These are phyloP conservation scores for Penicillium sp. DNA, from an alignment of 2,329 filamentous ascomycete species.

Conservation along the genomic window DNA sequence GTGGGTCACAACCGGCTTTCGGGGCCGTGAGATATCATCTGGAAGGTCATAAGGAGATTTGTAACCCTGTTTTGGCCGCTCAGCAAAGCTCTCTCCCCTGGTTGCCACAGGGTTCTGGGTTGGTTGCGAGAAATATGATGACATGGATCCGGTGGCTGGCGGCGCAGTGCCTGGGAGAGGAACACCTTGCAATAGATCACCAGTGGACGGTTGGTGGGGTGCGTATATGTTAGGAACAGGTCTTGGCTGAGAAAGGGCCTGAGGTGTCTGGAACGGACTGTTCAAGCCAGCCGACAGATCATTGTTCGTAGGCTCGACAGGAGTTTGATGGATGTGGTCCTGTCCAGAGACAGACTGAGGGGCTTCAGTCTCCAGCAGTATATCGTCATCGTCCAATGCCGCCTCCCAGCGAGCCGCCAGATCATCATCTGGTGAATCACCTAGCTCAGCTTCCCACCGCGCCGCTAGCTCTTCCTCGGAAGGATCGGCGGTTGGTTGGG, in stretches of 20 bases:
- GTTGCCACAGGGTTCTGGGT: conserved; percentile 32
- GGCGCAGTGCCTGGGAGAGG: conserved; percentile 23
- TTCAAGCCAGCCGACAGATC: conserved; percentile 16
- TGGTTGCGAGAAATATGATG: conserved; percentile 30
- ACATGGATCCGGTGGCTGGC: conserved; percentile 11
- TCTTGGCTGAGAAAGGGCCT: conserved; percentile 21
- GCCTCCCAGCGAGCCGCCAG: conserved; percentile 66
- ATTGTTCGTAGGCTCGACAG: conserved; percentile 21
- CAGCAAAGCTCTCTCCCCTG: conserved; percentile 78
- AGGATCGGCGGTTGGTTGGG: conserved; percentile 12
- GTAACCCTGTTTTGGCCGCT: conserved; percentile 89
- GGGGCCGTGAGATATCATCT: conserved; percentile 69
- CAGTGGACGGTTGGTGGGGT: conserved; percentile 51
- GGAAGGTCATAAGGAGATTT: conserved; percentile 93
- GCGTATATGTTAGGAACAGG: conserved; percentile 47
- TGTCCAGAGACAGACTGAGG: conserved; percentile 23
- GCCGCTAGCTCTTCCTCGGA: conserved; percentile 66
- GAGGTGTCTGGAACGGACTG: conserved; percentile 30
- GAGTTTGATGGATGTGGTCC: conserved; percentile 22
- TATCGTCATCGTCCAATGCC: conserved; percentile 67
- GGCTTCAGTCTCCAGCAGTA: conserved; percentile 67
- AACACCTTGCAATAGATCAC: conserved; percentile 44
- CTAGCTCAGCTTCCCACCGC: conserved; percentile 80
- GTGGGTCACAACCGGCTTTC: conserved; percentile 62
- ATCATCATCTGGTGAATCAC: conserved; percentile 59